Conservation (phyloP, 2,329 filamentous ascomycete genomes). For the Trichoderma harzianum region DNA sequence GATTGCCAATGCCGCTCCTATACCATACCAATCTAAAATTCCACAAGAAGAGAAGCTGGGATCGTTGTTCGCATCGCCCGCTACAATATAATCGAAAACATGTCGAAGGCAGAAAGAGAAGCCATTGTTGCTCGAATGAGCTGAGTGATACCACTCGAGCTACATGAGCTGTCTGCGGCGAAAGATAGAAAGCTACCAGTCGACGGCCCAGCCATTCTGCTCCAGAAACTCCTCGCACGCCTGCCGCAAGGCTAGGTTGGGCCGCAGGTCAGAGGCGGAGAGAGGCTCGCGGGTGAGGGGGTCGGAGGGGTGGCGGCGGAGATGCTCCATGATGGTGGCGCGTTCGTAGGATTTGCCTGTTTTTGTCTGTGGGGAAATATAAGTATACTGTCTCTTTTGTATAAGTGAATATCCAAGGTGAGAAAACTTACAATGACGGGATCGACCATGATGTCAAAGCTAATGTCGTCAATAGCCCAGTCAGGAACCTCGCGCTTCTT, state of each 20-base stretch:
- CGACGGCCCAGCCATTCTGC: slow-evolving; percentile 87
- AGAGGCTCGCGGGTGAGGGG: slow-evolving; percentile 80
- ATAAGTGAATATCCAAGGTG: background rate
- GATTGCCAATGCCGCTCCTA: background rate
- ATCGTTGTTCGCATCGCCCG: background rate
- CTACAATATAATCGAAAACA: background rate
- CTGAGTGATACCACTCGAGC: too few relatives aligned
- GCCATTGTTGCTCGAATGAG: background rate
- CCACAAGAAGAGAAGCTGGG: background rate
- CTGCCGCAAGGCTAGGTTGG: slow-evolving; percentile 76
- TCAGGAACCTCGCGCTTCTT: slow-evolving; percentile 64
- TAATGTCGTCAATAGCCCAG: slow-evolving; percentile 74
- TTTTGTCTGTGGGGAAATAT: slow-evolving; percentile 53
- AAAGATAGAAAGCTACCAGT: slow-evolving; percentile 59
- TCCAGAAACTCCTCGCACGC: slow-evolving; percentile 83
- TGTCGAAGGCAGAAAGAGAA: background rate
- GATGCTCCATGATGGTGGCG: slow-evolving; percentile 78
- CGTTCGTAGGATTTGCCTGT: slow-evolving; percentile 90
- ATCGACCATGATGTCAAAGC: slow-evolving; percentile 70
- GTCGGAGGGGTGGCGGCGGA: slow-evolving; percentile 71
- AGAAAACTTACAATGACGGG: slow-evolving; percentile 52
- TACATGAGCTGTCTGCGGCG: too few relatives aligned
- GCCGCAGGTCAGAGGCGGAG: slow-evolving; percentile 64
- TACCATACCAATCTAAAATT: background rate
- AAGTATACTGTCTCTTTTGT: background rate